Percentiles rank a stretch among this genome's conserved stretches.
Evolutionary conservation across 768 basidiomycete genomes (phyloP).

Genomic region (Mycena latifolia): DNA sequence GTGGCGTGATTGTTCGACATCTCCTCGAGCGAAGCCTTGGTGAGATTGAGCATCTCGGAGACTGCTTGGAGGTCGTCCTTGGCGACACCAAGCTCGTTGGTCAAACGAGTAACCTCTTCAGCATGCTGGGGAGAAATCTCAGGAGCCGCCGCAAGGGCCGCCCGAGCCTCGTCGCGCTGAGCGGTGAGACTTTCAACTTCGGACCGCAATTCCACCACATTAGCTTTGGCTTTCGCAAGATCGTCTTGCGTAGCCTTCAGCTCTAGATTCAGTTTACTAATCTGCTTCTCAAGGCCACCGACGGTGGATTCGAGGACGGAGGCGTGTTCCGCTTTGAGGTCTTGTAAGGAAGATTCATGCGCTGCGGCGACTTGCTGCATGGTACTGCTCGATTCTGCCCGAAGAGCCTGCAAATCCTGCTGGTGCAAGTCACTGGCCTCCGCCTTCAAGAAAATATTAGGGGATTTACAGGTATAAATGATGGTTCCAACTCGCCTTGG

Average conservation of each 20-base stretch:
- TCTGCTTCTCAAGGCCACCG: conserved; percentile 70
- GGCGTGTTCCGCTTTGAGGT: conserved; percentile 74
- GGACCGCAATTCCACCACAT: conserved; percentile 61
- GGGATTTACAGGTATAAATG: conserved; percentile 10
- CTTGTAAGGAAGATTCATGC: conserved; percentile 71
- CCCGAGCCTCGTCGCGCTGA: conserved; percentile 75
- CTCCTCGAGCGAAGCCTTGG: conserved; percentile 77
- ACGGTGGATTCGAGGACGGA: conserved; percentile 70
- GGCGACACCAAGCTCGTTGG: conserved; percentile 67
- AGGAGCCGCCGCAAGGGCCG: conserved; percentile 54
- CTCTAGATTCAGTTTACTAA: conserved; percentile 72
- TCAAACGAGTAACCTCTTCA: conserved; percentile 67
- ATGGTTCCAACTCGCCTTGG: conserved; percentile 66
- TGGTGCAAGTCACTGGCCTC: conserved; percentile 80
- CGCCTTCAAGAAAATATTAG: conserved; percentile 53
- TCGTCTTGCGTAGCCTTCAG: conserved; percentile 90
- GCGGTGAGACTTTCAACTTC: conserved; percentile 69
- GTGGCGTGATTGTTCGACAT: conserved; percentile 76
- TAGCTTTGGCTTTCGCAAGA: conserved; percentile 78
- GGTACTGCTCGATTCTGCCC: conserved; percentile 72
- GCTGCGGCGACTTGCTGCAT: conserved; percentile 77
- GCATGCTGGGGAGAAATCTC: conserved; percentile 60
- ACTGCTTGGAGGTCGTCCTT: conserved; percentile 78
- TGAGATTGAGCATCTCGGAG: conserved; percentile 75
- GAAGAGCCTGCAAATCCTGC: conserved; percentile 78